phyloP scores from a whole-genome alignment of 2,329 filamentous ascomycete species.

The Phyllosticta paracitricarpa region DNA sequence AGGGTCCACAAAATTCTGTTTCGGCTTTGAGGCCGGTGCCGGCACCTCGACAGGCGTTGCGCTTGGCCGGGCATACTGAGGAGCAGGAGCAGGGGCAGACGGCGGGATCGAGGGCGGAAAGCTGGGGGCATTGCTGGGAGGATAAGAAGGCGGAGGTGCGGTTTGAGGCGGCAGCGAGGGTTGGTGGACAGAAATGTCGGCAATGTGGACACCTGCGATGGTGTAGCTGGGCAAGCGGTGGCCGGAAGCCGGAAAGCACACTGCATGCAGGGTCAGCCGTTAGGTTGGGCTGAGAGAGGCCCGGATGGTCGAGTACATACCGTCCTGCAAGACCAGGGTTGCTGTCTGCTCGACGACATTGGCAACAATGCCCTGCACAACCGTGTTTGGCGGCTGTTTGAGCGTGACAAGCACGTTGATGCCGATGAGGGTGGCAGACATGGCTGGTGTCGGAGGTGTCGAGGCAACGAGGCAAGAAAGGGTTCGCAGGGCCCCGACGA shows the following conservation, averaged over 20 bases:
- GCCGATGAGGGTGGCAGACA: conserved; percentile 65
- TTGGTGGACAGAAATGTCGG: conserved; percentile 45
- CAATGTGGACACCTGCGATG: conserved; percentile 48
- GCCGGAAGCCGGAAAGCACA: conserved; percentile 45
- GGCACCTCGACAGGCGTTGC: conserved; percentile 17
- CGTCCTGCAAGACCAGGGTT: conserved; percentile 59
- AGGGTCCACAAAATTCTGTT: conserved; percentile 58
- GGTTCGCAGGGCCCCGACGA: neutral
- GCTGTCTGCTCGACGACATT: conserved; percentile 54
- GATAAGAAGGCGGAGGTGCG: conserved; percentile 11
- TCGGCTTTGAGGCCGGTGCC: conserved; percentile 19
- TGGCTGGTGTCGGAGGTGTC: conserved; percentile 23
- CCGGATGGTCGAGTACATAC: conserved; percentile 35
- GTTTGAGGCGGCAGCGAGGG: conserved; percentile 16
- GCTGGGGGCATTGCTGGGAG: conserved; percentile 6
- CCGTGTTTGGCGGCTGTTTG: conserved; percentile 51
- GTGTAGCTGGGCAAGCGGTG: conserved; percentile 44
- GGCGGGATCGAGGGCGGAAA: conserved; percentile 11
- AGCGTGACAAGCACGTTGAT: conserved; percentile 67
- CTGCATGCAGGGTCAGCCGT: conserved; percentile 19
- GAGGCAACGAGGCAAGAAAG: neutral
- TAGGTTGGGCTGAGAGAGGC: neutral
- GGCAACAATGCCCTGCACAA: conserved; percentile 60
- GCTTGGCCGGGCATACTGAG: conserved; percentile 16
- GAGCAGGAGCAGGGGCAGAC: conserved; percentile 14